Conservation (phyloP, 164 flowering plant genomes). For the Chloranthus sessilifolius region DNA sequence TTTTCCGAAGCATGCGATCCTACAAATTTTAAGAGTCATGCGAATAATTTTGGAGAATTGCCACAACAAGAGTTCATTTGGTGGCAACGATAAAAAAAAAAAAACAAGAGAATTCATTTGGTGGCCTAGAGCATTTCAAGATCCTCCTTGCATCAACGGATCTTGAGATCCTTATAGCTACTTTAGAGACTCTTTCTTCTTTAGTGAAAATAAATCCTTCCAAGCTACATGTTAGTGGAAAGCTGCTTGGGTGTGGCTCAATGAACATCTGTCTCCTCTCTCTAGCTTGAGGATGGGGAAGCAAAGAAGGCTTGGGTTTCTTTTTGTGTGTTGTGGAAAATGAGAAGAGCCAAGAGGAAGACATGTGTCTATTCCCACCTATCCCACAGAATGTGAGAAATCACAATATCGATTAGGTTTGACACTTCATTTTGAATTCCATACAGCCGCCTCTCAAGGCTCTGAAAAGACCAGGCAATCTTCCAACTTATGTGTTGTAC, state of each 20-base stretch:
- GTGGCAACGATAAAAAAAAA: too few relatives aligned
- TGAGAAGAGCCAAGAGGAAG: constrained; percentile 70
- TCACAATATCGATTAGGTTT: constrained; percentile 72
- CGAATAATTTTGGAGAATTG: constrained; percentile 90
- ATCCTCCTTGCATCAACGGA: constrained; percentile 86
- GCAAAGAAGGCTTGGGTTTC: constrained; percentile 95
- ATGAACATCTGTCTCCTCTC: constrained; percentile 77
- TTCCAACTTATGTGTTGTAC: constrained; percentile 49
- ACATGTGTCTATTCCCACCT: constrained; percentile 60
- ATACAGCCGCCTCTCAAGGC: constrained; percentile 30
- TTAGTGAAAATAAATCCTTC: constrained; percentile 90
- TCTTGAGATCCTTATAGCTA: constrained; percentile 80
- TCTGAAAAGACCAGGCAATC: constrained; percentile 27
- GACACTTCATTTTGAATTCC: constrained; percentile 86
- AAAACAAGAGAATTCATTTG: too few relatives aligned
- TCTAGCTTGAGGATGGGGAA: constrained; percentile 99
- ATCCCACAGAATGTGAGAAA: constrained; percentile 51
- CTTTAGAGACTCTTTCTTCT: constrained; percentile 85
- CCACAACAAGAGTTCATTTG: constrained; percentile 83
- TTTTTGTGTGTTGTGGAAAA: constrained; percentile 75
- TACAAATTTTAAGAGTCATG: constrained; percentile 88
- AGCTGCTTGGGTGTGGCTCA: constrained; percentile 81
- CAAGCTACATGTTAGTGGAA: constrained; percentile 86
- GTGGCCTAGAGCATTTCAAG: constrained; percentile 95
- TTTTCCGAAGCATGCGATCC: constrained; percentile 81